phyloP scores from a whole-genome alignment of 331 rosid species.

The Malus hybrid region DNA sequence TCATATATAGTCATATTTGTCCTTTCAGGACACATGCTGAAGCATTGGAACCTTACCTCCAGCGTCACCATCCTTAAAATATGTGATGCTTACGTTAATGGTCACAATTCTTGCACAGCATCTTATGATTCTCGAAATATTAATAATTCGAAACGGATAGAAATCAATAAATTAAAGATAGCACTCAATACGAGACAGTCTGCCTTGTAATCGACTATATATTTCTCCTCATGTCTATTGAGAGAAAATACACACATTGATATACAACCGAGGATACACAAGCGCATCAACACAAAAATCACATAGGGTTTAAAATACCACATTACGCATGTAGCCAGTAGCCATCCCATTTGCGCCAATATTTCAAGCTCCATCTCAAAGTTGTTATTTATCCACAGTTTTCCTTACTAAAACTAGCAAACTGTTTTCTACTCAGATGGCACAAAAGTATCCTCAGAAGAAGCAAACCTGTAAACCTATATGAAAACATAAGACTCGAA shows the following conservation, averaged over 20 bases:
- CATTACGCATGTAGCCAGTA: too few species aligned
- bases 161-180: not conserved
- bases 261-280: not conserved
- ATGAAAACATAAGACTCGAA: not conserved
- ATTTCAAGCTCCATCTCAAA: too few species aligned
- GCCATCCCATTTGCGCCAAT: too few species aligned
- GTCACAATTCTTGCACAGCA: not conserved
- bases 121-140: not conserved
- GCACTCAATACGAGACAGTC: too few species aligned
- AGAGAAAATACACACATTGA: too few species aligned
- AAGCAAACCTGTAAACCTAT: not conserved
- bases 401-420: not conserved
- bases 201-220: too few species aligned
- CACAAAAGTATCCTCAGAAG: not conserved
- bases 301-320: not conserved
- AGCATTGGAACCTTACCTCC: too few species aligned
- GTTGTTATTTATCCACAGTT: too few species aligned
- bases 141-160: not conserved
- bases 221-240: accelerated
- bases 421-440: not conserved
- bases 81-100: not conserved
- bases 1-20: too few species aligned
- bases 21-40: too few species aligned
- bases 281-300: not conserved
- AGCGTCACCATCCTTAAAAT: too few species aligned